Conservation (phyloP, 768 basidiomycete genomes). For the Suillus discolor region DNA sequence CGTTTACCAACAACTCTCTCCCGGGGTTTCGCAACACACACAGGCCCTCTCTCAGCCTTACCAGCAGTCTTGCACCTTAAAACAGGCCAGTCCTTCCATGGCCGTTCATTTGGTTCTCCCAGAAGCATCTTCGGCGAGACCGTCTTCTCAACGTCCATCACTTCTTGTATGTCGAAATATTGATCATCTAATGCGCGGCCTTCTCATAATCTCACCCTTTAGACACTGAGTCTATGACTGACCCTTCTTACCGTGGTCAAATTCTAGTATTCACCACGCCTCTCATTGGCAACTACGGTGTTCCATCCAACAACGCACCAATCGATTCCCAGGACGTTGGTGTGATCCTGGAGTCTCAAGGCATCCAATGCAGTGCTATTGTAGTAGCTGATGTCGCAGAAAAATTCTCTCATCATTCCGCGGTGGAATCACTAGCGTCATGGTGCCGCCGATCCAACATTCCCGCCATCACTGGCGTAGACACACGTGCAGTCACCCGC, state of each 20-base stretch:
- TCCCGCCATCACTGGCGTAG: slow-evolving; percentile 95
- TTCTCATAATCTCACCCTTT: slow-evolving; percentile 17
- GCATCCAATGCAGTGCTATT: slow-evolving; percentile 89
- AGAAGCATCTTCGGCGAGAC: slow-evolving; percentile 93
- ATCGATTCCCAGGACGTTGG: slow-evolving; percentile 78
- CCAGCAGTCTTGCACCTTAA: slow-evolving; percentile 93
- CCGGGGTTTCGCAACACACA: slow-evolving; percentile 71
- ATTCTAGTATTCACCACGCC: slow-evolving; percentile 99
- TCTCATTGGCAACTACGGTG: slow-evolving; percentile 98
- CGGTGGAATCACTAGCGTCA: slow-evolving; percentile 87
- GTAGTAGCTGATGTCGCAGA: slow-evolving; percentile 95
- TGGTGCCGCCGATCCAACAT: slow-evolving; percentile 93
- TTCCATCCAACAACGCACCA: slow-evolving; percentile 79
- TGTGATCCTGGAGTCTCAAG: slow-evolving; percentile 84
- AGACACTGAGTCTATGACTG: slow-evolving; percentile 99
- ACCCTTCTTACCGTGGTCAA: slow-evolving; percentile 97
- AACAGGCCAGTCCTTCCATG: slow-evolving; percentile 90
- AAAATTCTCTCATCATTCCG: slow-evolving; percentile 91
- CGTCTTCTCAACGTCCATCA: slow-evolving; percentile 98
- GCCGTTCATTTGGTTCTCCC: slow-evolving; percentile 87
- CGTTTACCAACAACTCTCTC: slow-evolving; percentile 47
- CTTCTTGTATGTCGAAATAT: slow-evolving; percentile 71
- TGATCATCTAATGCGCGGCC: slow-evolving; percentile 8
- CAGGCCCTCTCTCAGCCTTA: slow-evolving; percentile 44
- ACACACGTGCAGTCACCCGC: slow-evolving; percentile 94